phyloP scores from a whole-genome alignment of 2,329 filamentous ascomycete species.

The Curvularia sp. region DNA sequence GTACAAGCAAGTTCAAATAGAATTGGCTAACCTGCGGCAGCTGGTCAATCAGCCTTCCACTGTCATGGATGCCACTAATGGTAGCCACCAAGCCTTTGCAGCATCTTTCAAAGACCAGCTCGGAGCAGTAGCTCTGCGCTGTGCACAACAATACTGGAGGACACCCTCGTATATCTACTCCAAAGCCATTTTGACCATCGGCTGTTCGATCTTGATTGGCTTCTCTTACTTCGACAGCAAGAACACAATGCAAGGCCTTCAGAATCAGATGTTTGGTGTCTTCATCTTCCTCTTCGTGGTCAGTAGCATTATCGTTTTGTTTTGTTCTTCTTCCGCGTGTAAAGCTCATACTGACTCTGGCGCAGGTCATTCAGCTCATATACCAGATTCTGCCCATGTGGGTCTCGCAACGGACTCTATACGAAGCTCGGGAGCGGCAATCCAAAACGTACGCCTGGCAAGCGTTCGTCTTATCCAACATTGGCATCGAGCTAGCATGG shows the following conservation, averaged over 20 bases:
- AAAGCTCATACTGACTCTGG: conserved; percentile 37
- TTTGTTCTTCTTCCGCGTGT: conserved; percentile 49
- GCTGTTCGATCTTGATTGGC: conserved; percentile 44
- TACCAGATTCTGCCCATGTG: conserved; percentile 64
- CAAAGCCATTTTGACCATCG: conserved; percentile 42
- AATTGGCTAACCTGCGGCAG: conserved; percentile 51
- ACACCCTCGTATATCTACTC: conserved; percentile 55
- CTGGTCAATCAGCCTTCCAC: conserved; percentile 41
- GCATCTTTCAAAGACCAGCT: conserved; percentile 50
- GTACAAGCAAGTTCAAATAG: conserved; percentile 40
- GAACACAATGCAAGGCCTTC: conserved; percentile 52
- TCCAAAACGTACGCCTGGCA: conserved; percentile 78
- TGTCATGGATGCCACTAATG: conserved; percentile 54
- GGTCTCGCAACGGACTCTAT: conserved; percentile 63
- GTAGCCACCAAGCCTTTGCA: conserved; percentile 53
- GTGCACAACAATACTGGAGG: conserved; percentile 58
- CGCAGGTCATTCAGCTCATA: conserved; percentile 43
- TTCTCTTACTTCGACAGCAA: conserved; percentile 54
- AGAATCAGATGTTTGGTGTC: conserved; percentile 58
- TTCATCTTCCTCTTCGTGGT: conserved; percentile 59
- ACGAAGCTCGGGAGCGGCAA: conserved; percentile 66
- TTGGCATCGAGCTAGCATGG: conserved; percentile 70
- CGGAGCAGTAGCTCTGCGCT: conserved; percentile 49
- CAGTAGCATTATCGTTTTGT: neutral
- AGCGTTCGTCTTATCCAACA: conserved; percentile 73